Evolutionary conservation across 2,329 filamentous ascomycete species (phyloP).

Genomic region (Penicillium frequentans): DNA sequence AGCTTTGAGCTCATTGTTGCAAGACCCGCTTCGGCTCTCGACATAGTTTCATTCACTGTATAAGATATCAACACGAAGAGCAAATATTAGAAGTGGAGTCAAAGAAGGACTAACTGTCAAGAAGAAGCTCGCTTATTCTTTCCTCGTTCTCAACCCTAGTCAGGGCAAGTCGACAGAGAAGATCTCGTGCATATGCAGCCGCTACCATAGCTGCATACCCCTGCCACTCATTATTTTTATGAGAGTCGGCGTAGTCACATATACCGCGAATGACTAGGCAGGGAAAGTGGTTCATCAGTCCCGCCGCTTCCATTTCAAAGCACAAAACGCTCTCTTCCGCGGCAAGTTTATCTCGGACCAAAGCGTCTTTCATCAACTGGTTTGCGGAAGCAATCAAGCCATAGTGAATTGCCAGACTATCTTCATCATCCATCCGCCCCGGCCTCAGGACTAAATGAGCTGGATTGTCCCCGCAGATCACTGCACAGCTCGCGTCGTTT

Average conservation of each 20-base stretch:
- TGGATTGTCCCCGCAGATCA: neutral
- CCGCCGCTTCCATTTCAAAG: constrained; percentile 21
- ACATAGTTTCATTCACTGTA: too few species aligned
- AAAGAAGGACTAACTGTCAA: too few species aligned
- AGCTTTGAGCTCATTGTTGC: neutral
- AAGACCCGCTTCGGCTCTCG: neutral
- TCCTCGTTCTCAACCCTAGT: too few species aligned
- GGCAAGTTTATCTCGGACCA: constrained; percentile 8
- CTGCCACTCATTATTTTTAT: too few species aligned
- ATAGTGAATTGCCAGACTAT: constrained; percentile 16
- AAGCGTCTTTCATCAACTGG: constrained; percentile 19
- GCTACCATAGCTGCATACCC: too few species aligned
- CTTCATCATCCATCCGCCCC: neutral
- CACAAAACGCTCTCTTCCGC: constrained; percentile 13
- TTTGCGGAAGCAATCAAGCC: constrained; percentile 24
- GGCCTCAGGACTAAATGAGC: neutral
- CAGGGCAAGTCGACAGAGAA: too few species aligned
- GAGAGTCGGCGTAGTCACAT: constrained; percentile 22
- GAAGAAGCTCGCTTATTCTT: too few species aligned
- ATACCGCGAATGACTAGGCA: constrained; percentile 26
- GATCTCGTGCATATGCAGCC: too few species aligned
- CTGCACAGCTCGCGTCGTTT: neutral
- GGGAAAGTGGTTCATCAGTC: constrained; percentile 13
- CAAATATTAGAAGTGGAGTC: too few species aligned
- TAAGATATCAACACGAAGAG: too few species aligned